Conservation (phyloP, 768 basidiomycete species). For the Macrocybe gigantea region DNA sequence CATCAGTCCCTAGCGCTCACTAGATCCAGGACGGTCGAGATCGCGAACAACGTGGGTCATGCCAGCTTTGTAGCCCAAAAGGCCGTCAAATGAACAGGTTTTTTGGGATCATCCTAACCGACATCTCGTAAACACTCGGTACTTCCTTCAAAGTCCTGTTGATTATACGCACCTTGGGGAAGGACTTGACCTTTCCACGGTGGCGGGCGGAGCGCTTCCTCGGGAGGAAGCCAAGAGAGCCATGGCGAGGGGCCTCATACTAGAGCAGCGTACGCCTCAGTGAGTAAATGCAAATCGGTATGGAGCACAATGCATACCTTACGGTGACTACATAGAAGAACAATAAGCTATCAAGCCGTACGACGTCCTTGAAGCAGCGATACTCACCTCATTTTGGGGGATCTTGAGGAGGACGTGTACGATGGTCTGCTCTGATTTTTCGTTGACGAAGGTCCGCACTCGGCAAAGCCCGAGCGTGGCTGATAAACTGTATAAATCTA, state of each 20-base stretch:
- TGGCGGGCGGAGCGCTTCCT: constrained; percentile 96
- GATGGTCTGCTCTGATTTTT: constrained; percentile 25
- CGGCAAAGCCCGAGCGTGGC: constrained; percentile 34
- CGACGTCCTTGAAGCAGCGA: constrained; percentile 1
- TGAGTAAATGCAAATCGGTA: too few species aligned
- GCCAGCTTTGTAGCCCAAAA: constrained; percentile 99
- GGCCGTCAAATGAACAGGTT: constrained; percentile 97
- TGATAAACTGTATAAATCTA: constrained; percentile 33
- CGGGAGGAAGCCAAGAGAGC: constrained; percentile 96
- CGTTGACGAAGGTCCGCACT: constrained; percentile 5
- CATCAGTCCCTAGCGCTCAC: constrained; percentile 44
- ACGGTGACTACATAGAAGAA: constrained; percentile 59
- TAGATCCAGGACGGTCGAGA: constrained; percentile 98
- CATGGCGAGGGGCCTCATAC: constrained; percentile 99
- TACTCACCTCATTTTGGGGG: constrained; percentile 60
- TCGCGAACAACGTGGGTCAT: constrained; percentile 99
- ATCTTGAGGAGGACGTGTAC: constrained; percentile 35
- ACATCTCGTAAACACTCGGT: not conserved
- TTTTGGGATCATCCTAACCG: constrained; percentile 94
- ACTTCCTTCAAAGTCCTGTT: not conserved
- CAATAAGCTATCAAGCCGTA: constrained; percentile 4
- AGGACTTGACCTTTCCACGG: constrained; percentile 98
- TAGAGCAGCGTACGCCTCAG: constrained; percentile 21
- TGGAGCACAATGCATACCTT: constrained; percentile 48
- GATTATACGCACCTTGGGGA: constrained; percentile 76